Percentiles rank a stretch among this genome's conserved stretches.
phyloP scores from a whole-genome alignment of 257 asterid genomes.

The Nicotiana benthamiana region DNA sequence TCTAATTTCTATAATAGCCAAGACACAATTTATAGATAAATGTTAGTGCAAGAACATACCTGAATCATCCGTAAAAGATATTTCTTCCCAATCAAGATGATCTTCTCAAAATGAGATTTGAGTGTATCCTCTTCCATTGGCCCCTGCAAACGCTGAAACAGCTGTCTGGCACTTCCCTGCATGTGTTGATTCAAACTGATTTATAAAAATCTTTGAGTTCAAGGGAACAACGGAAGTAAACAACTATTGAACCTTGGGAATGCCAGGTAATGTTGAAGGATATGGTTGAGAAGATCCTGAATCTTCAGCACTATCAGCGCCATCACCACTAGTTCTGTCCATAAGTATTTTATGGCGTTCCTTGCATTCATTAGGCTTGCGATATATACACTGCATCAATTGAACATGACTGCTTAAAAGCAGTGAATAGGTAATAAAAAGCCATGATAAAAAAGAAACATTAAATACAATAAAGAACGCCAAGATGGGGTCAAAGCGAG shows the following conservation, averaged over 20 bases:
- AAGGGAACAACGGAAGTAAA: conserved; percentile 9
- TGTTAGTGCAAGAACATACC: conserved; percentile 30
- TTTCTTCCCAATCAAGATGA: conserved; percentile 61
- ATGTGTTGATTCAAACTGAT: conserved; percentile 19
- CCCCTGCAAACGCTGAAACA: conserved; percentile 90
- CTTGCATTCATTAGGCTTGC: conserved; percentile 92
- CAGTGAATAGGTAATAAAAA: background rate
- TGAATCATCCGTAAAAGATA: conserved; percentile 48
- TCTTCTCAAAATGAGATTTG: conserved; percentile 91
- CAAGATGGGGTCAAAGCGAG: background rate
- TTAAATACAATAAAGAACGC: background rate
- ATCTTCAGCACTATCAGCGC: conserved; percentile 94
- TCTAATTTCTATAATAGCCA: background rate
- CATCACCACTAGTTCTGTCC: conserved; percentile 78
- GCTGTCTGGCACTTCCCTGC: conserved; percentile 97
- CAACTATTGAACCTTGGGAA: conserved; percentile 62
- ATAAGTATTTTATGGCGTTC: conserved; percentile 78
- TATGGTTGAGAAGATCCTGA: conserved; percentile 96
- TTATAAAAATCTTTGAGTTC: conserved; percentile 5
- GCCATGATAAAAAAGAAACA: background rate
- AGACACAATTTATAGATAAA: background rate
- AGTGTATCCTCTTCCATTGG: conserved; percentile 96
- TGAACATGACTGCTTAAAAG: background rate
- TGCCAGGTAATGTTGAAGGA: conserved; percentile 88
- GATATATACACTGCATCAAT: conserved; percentile 58